Evolutionary conservation across 1,284 basidiomycete genomes (phyloP), one percentile per base, ranked within the genome.

Genomic region (Ustilago sp.): DNA sequence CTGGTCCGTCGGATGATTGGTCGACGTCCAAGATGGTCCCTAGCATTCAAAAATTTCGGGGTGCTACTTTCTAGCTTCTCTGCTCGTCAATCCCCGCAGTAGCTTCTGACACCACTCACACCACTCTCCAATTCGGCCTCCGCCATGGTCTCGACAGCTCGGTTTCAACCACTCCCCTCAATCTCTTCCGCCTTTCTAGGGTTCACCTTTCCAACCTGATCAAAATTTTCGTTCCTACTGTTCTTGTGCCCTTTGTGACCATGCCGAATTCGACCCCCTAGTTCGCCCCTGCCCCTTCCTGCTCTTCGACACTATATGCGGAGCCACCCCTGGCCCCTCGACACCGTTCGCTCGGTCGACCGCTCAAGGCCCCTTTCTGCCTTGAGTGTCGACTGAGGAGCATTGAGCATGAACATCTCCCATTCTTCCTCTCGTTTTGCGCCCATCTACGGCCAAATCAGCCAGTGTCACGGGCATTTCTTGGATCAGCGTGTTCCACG

Each of bases 61-160:
- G 70, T 73, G 65, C 70, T 60, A 15, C 48, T 48, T 63, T 59
- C 34, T 68, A 73, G 68, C 64, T 68, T 73, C 70, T 68, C 65
- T 63, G 47, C 53, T 64, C 50, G 63, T 68, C 64, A 64, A 64
- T 43, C 70, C 57, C 41, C 70, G 59, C 63, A 72, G 60, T 63
- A 61, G 39, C 19, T 39, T 55, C 56, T 31, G 34, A 43, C 8
- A 59, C 48, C 38, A 43, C 51, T 35, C 34, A 23, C 47, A 43
- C 54, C 59, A 34, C 34, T 43, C 19, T 9, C 39, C 28, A 57
- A 15, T 31, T 15, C 55, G 55, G 28, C 17, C 28, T 57, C 28
- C 28, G 28, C 39, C 55, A 45, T 58, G 45, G 57, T 57, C 23
- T 28, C 70, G 56, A 48, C 58, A 63, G n/a, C 19, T 28, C 11